Evolutionary conservation across 2,329 filamentous ascomycete species (phyloP).

Genomic region (Curvularia sp.): DNA sequence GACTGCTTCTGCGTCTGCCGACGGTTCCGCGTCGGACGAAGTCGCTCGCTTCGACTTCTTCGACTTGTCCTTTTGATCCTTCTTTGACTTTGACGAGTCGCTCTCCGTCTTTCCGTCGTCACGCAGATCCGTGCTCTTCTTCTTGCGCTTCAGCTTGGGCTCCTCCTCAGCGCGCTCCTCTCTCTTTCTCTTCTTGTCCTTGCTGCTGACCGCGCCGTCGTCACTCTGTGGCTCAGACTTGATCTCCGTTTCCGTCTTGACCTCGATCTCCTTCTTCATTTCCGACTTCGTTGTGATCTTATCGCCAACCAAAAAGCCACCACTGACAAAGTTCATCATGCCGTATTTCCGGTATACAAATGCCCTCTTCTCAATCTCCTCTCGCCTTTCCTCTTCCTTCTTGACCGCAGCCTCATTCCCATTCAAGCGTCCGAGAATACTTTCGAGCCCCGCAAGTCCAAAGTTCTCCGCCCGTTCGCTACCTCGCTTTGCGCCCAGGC

Average conservation of each 20-base stretch:
- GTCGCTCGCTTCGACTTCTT: conserved; percentile 36
- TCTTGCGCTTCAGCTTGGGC: conserved; percentile 47
- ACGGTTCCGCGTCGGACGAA: conserved; percentile 32
- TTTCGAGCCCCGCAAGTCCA: conserved; percentile 85
- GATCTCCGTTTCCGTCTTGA: conserved; percentile 48
- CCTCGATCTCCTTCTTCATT: conserved; percentile 51
- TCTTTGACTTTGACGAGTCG: conserved; percentile 32
- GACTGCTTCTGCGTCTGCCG: conserved; percentile 45
- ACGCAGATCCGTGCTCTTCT: conserved; percentile 46
- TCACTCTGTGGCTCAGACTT: conserved; percentile 52
- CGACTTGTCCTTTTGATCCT: conserved; percentile 40
- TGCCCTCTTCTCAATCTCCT: conserved; percentile 73
- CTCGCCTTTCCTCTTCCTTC: conserved; percentile 70
- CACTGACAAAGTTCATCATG: conserved; percentile 82
- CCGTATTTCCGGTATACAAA: conserved; percentile 81
- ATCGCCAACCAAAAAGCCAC: conserved; percentile 73
- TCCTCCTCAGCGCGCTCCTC: conserved; percentile 42
- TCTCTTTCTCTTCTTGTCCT: conserved; percentile 46
- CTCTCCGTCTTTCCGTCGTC: conserved; percentile 36
- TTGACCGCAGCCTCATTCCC: conserved; percentile 80
- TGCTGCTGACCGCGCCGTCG: conserved; percentile 29
- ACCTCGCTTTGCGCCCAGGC: conserved; percentile 81
- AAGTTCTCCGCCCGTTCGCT: conserved; percentile 74
- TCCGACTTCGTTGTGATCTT: conserved; percentile 57
- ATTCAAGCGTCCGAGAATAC: conserved; percentile 85